Evolutionary conservation across 164 flowering plant genomes (phyloP).

Genomic region (Magnolia changhungtana): DNA sequence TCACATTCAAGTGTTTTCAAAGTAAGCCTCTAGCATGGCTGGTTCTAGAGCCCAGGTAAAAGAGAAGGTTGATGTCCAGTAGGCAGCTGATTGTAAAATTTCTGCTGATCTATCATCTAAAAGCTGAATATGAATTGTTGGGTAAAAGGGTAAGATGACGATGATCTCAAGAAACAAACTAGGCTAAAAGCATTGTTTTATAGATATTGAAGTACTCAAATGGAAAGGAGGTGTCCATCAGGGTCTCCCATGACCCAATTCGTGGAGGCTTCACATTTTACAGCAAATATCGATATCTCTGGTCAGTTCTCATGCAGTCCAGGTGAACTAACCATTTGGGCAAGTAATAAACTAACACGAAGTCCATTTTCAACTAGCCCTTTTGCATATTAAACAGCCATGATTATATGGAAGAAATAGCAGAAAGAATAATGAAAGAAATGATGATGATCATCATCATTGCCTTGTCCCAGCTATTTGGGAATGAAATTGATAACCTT

Average conservation of each 20-base stretch:
- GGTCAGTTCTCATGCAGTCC: background rate
- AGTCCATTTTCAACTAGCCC: background rate
- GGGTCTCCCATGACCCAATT: background rate
- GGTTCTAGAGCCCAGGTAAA: too few relatives aligned
- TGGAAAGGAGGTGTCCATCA: background rate
- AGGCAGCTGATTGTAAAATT: too few relatives aligned
- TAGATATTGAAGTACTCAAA: background rate
- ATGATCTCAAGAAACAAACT: too few relatives aligned
- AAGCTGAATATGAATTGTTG: too few relatives aligned
- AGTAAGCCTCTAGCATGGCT: too few relatives aligned
- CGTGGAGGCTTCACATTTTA: background rate
- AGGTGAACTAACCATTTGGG: background rate
- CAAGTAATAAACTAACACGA: background rate
- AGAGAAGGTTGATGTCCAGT: too few relatives aligned
- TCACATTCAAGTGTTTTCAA: too few relatives aligned
- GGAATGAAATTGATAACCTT: background rate
- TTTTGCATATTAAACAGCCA: background rate
- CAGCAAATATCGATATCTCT: background rate
- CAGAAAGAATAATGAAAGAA: constrained; percentile 1
- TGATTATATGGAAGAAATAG: background rate
- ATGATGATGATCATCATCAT: background rate
- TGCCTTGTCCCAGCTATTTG: background rate
- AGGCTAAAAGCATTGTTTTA: background rate
- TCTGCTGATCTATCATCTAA: too few relatives aligned
- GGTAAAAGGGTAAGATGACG: background rate